Percentiles rank a stretch among this genome's conserved stretches.
Conservation (phyloP, 2,329 filamentous ascomycete species). For the Lachnellula subtilissima region DNA sequence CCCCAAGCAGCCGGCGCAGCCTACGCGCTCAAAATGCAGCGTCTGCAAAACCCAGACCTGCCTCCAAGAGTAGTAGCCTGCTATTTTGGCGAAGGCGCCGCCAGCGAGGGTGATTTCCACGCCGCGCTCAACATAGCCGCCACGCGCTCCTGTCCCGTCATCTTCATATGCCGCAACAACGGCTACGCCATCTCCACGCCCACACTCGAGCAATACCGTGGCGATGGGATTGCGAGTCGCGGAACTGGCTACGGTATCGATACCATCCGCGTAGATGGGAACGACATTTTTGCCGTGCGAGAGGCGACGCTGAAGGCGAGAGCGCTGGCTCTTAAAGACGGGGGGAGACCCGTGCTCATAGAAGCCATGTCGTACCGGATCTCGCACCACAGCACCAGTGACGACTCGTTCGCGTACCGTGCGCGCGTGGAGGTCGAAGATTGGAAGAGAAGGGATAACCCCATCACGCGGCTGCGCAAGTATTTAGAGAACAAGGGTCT, state of each 20-base stretch:
- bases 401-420: conserved; percentile 95
- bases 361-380: conserved; percentile 99
- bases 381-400: conserved; percentile 92
- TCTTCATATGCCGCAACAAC: conserved; percentile 92
- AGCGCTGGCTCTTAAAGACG: conserved; percentile 49
- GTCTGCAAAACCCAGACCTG: conserved; percentile 62
- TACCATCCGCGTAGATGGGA: conserved; percentile 88
- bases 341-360: conserved; percentile 65
- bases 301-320: conserved; percentile 75
- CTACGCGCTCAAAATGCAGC: conserved; percentile 81
- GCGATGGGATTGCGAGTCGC: conserved; percentile 82
- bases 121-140: conserved; percentile 87
- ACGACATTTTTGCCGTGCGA: conserved; percentile 84
- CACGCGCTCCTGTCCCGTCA: conserved; percentile 77
- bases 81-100: conserved; percentile 88
- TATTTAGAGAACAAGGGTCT: conserved; percentile 80
- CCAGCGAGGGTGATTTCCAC: conserved; percentile 88
- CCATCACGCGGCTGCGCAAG: conserved; percentile 77
- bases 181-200: conserved; percentile 88
- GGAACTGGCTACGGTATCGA: conserved; percentile 92
- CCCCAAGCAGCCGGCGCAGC: conserved; percentile 84
- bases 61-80: conserved; percentile 69
- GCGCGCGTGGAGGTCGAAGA: conserved; percentile 90
- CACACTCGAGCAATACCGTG: conserved; percentile 84
- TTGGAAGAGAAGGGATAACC: conserved; percentile 88